Percentiles rank a stretch among this genome's conserved stretches.
phyloP scores from a whole-genome alignment of 176 grass and related monocot genomes.

The Cenchrus americanus region DNA sequence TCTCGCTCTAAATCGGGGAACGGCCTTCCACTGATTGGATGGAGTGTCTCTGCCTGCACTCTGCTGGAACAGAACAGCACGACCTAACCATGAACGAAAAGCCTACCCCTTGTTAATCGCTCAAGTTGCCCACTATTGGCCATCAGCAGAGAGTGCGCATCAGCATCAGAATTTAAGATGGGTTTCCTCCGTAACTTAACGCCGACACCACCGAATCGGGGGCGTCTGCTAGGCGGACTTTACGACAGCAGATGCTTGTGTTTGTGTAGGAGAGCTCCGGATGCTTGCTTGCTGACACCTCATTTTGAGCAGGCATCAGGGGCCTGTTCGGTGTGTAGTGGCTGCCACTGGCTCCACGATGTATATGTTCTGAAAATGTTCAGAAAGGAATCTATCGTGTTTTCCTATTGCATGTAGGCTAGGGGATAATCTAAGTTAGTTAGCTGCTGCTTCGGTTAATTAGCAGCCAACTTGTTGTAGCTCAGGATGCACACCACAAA shows the following conservation, averaged over 20 bases:
- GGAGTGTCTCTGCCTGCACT: background rate
- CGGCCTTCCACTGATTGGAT: background rate
- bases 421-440: background rate
- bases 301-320: background rate
- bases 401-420: constrained; percentile 3
- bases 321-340: background rate
- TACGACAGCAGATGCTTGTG: constrained; percentile 14
- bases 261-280: background rate
- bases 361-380: background rate
- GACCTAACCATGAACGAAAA: constrained; percentile 3
- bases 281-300: background rate
- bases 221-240: constrained; percentile 4
- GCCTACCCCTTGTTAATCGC: background rate
- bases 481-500: constrained; percentile 3
- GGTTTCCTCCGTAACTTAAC: constrained; percentile 4
- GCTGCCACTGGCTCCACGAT: background rate
- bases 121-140: background rate
- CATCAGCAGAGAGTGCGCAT: background rate
- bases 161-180: background rate
- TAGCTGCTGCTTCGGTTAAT: background rate
- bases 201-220: constrained; percentile 35
- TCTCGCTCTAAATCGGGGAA: constrained; percentile 5
- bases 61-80: background rate
- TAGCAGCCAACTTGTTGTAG: constrained; percentile 23
- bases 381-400: constrained; percentile 9